Conservation (phyloP, 2,329 filamentous ascomycete genomes). For the Macroventuria anomochaeta region DNA sequence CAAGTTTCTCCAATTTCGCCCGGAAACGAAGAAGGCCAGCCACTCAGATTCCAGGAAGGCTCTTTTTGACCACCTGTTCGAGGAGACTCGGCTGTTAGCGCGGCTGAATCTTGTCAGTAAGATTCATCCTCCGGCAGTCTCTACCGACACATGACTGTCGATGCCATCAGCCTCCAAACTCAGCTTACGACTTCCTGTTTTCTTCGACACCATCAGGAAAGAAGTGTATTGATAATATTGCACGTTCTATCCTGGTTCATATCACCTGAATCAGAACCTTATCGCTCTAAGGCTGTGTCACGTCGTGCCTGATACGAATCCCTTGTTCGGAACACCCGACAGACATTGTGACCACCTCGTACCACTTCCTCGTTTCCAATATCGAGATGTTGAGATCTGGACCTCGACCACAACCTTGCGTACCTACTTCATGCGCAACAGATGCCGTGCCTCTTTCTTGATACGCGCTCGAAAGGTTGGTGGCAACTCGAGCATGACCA, state of each 20-base stretch:
- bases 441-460: background rate
- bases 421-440: background rate
- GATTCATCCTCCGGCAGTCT: conserved; percentile 6
- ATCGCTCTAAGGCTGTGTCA: conserved; percentile 15
- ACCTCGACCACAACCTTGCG: background rate
- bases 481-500: background rate
- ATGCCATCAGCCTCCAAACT: conserved; percentile 14
- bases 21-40: background rate
- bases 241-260: conserved; percentile 10
- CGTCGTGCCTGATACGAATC: conserved; percentile 12
- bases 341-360: conserved; percentile 14
- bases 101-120: conserved; percentile 11
- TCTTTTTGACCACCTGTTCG: conserved; percentile 18
- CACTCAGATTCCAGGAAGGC: background rate
- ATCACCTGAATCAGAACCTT: conserved; percentile 17
- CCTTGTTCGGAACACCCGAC: conserved; percentile 14
- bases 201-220: background rate
- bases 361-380: conserved; percentile 13
- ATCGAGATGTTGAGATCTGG: conserved; percentile 15
- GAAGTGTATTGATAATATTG: conserved; percentile 1
- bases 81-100: conserved; percentile 2
- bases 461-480: background rate
- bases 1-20: conserved; percentile 2
- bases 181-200: conserved; percentile 5
- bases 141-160: conserved; percentile 15